A percentile compares a stretch with the other conserved stretches of the same genome.
Evolutionary conservation across 768 basidiomycete genomes (phyloP).

Genomic region (Lactarius sanguifluus): DNA sequence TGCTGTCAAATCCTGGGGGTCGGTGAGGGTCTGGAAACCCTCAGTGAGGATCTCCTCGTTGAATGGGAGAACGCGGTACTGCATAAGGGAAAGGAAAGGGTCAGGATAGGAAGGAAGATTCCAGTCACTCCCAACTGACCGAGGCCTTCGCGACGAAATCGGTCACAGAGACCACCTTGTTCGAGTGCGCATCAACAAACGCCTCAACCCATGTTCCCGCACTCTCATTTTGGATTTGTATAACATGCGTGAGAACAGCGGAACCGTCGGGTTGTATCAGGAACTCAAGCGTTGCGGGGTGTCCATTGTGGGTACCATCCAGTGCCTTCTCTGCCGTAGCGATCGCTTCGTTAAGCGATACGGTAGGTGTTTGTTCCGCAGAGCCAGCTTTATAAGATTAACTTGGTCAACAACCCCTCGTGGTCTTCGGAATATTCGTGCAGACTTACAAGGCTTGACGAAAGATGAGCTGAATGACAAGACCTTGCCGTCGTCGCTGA

Average conservation of each 20-base stretch:
- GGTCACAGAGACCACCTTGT: conserved; percentile 50
- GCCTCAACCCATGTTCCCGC: conserved; percentile 55
- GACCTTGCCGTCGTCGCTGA: conserved; percentile 44
- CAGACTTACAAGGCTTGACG: conserved; percentile 42
- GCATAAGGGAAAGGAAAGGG: neutral
- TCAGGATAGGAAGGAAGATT: neutral
- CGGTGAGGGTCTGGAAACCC: conserved; percentile 48
- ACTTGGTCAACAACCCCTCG: neutral
- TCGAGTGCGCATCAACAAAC: conserved; percentile 55
- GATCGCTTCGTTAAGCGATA: conserved; percentile 41
- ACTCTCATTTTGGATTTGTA: conserved; percentile 45
- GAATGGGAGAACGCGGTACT: conserved; percentile 53
- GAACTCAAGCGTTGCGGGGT: conserved; percentile 43
- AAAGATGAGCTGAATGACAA: conserved; percentile 49
- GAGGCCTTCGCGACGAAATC: conserved; percentile 52
- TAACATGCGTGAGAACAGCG: conserved; percentile 42
- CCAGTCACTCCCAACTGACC: conserved; percentile 33
- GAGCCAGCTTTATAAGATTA: conserved; percentile 21
- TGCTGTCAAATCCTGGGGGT: conserved; percentile 54
- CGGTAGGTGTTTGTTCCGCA: conserved; percentile 39
- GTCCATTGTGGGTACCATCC: conserved; percentile 43
- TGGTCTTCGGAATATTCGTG: neutral
- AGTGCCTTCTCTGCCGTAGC: conserved; percentile 41
- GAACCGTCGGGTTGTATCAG: conserved; percentile 42
- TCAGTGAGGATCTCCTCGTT: conserved; percentile 52